A percentile compares a stretch with the other conserved stretches of the same genome.
These are phyloP conservation scores for Hawksworthiomyces lignivorus DNA, from an alignment of 2,329 filamentous ascomycete genomes.

Conservation along the genomic window DNA sequence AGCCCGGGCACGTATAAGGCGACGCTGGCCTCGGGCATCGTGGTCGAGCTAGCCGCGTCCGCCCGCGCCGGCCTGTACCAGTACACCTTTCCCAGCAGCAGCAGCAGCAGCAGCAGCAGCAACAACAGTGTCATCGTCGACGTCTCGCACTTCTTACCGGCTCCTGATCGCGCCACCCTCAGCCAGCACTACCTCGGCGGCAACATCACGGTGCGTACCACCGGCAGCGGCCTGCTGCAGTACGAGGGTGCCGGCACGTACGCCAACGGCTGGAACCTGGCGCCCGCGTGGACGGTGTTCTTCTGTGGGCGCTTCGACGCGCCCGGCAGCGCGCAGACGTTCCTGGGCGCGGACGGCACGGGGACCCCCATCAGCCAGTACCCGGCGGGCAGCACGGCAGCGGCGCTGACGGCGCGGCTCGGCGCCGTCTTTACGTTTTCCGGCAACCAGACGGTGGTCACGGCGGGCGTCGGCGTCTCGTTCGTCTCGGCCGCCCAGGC, in stretches of 20 bases:
- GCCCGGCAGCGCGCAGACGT: conserved; percentile 17
- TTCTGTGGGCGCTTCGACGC: conserved; percentile 55
- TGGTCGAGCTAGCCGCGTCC: conserved; percentile 49
- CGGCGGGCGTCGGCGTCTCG: conserved; percentile 57
- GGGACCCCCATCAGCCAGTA: conserved; percentile 25
- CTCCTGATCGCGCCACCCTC: conserved; percentile 51
- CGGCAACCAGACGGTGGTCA: conserved; percentile 30
- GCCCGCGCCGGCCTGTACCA: conserved; percentile 51
- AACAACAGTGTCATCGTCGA: conserved; percentile 45
- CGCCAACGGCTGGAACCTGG: conserved; percentile 59
- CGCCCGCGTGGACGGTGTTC: conserved; percentile 54
- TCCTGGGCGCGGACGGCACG: conserved; percentile 28
- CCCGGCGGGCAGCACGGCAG: conserved; percentile 22
- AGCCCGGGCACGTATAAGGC: conserved; percentile 57
- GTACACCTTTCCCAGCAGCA: conserved; percentile 41
- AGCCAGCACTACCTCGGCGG: conserved; percentile 58
- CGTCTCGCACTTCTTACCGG: conserved; percentile 58
- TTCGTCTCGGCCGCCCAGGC: conserved; percentile 57
- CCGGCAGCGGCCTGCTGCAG: conserved; percentile 24
- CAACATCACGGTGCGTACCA: conserved; percentile 36
- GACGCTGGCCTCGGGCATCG: conserved; percentile 45
- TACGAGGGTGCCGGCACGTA: conserved; percentile 57
- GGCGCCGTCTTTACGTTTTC: conserved; percentile 49
- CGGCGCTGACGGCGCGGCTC: conserved; percentile 23
- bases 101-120: not conserved